phyloP scores from a whole-genome alignment of 495 filamentous ascomycete genomes.

The Letharia columbiana region DNA sequence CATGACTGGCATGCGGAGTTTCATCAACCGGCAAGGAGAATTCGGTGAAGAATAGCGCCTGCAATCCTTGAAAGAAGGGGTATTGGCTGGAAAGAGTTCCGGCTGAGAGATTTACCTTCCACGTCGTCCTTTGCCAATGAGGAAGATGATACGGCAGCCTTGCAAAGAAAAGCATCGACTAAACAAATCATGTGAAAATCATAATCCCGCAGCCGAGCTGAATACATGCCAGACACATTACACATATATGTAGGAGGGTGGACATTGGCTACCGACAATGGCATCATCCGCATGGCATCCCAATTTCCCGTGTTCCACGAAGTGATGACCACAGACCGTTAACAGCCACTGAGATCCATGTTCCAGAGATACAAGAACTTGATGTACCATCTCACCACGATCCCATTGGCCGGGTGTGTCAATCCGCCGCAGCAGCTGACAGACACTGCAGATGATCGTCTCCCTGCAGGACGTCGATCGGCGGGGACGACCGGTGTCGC shows the following conservation, averaged over 20 bases:
- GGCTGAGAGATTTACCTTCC: background rate
- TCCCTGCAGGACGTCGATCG: background rate
- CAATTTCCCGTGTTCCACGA: background rate
- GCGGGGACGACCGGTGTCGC: background rate
- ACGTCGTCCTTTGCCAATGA: background rate
- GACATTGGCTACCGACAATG: background rate
- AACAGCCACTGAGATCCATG: background rate
- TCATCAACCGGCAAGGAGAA: constrained; percentile 18
- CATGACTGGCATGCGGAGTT: constrained; percentile 21
- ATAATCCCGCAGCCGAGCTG: background rate
- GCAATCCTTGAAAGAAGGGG: background rate
- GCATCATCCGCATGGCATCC: too few species aligned
- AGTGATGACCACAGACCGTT: background rate
- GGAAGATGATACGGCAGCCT: background rate
- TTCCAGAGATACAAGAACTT: background rate
- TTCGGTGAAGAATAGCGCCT: background rate
- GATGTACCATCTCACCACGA: background rate
- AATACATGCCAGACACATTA: background rate
- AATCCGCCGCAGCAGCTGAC: background rate
- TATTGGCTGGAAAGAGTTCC: background rate
- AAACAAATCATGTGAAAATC: background rate
- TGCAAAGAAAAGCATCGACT: background rate
- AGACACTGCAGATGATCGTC: background rate
- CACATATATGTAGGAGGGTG: background rate
- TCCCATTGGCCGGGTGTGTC: background rate